Evolutionary conservation across 2,329 filamentous ascomycete genomes (phyloP), one percentile per base, ranked within the genome.

Genomic region (Cryphonectria carpinicola): DNA sequence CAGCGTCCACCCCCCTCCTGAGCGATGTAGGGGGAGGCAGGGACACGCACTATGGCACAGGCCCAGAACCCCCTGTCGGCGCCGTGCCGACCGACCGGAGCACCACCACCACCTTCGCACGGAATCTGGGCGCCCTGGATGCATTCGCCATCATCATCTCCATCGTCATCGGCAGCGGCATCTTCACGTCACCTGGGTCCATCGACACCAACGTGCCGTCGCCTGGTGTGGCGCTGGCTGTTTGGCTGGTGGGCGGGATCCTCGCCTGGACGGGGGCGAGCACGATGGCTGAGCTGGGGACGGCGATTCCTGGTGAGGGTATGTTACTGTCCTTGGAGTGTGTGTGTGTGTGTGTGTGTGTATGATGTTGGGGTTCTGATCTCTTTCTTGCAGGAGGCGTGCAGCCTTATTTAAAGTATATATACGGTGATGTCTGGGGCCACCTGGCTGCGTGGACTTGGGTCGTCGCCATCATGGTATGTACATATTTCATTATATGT

Each of bases 361-460:
- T 49, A n/a, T n/a, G 43, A 46, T 46, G n/a, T 11, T 58, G 54
- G 6, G 7, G 13, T 32, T 3, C n/a, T 19, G n/a, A 39, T 61
- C 58, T 17, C 32, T 17, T 4, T 32, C 10, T 64, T 61, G 4
- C 14, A 82, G 87, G 89, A 5, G 89, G 89, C 22, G 85, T 90
- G 63, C 89, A 91, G 75, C 87, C 88, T 19, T 91, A 89, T 74
- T 82, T 91, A 8, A 83, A 85, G 74, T 85, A 88, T 76, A 86
- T 90, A 46, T 91, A 85, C 72, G 89, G 89, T 41, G 87, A 90
- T 65, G 79, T 87, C 2, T 84, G 85, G 65, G 89, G 88, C n/a
- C 91, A 90, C 74, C 77, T 90, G 6, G 87, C 88, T 7, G 88
- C 88, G 0, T 91, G 89, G 89, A 88, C 88, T 0, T 91, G 89